Base-by-base conservation (phyloP, 1,284 basidiomycete genomes). In the Laetiporus sulphureus region DNA sequence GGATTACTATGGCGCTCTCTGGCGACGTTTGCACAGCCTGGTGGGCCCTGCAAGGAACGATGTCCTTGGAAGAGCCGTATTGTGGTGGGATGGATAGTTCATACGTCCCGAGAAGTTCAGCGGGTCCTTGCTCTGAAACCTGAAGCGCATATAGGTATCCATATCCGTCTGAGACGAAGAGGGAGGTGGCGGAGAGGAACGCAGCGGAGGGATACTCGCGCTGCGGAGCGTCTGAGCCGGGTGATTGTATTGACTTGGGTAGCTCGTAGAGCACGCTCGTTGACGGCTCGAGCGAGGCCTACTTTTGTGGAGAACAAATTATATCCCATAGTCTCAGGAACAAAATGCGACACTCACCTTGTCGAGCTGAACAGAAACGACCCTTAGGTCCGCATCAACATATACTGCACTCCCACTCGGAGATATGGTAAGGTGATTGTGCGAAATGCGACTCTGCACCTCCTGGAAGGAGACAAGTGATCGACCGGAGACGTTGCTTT, bases 361-460 rank as follows among this genome's bases (percentile, higher is more conserved):
- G 46, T 72, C 63, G 15, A 90, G 47, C 37, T 69, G 64, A n/a
- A 89, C 67, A 3, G 75, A 59, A 21, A 89, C 67, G 4, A 91
- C 76, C 37, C 68, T 72, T 49, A 77, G 75, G 7, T 79, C 71
- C 23, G 68, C 66, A 55, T 93, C 90, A 23, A 94, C 64, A 55
- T 91, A 95, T 12, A 83, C 61, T 1, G 74, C 75, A 50, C 71
- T 69, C 12, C 63, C 62, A 5, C 67, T 66, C 19, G 69, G 64
- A 5, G 73, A 73, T 0, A 79, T 63, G 8, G 70, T 62, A 2
- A 95, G 71, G 57, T 94, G 92, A 54, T 95, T 91, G 64, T 91
- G 88, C 23, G 79, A 73, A 35, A 94, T 91, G 32, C 92, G 71
- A 48, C 80, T 83, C 56, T 88, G 79, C 27, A 91, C 82, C 57